phyloP scores from a whole-genome alignment of 805 yeast genomes.

The Lachancea waltii region DNA sequence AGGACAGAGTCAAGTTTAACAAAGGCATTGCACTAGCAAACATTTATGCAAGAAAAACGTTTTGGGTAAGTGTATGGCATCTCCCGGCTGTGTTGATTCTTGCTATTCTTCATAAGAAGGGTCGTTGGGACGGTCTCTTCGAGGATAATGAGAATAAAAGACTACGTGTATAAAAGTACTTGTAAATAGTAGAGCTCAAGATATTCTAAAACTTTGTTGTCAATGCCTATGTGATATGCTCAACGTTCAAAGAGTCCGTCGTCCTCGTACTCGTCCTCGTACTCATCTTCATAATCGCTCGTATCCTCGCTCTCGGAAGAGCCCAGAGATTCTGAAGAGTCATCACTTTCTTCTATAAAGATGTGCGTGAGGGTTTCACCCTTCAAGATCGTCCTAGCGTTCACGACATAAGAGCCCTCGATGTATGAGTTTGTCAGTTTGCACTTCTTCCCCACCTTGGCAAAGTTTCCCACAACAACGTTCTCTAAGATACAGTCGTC shows the following conservation, averaged over 20 bases:
- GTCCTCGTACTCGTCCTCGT: slow-evolving; percentile 43
- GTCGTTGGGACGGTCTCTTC: slow-evolving; percentile 81
- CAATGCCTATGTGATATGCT: background rate
- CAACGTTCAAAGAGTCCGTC: slow-evolving; percentile 57
- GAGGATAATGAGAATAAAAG: slow-evolving; percentile 25
- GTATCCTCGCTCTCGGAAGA: slow-evolving; percentile 31
- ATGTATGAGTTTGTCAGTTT: slow-evolving; percentile 76
- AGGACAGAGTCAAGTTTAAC: slow-evolving; percentile 33
- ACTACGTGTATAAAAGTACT: slow-evolving; percentile 7
- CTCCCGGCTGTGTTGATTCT: slow-evolving; percentile 81
- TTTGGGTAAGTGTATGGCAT: slow-evolving; percentile 94
- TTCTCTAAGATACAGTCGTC: slow-evolving; percentile 77
- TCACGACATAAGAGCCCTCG: slow-evolving; percentile 70
- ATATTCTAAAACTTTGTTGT: background rate
- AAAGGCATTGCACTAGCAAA: slow-evolving; percentile 57
- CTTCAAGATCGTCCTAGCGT: slow-evolving; percentile 44
- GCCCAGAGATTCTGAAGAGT: slow-evolving; percentile 28
- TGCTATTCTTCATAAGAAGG: slow-evolving; percentile 92
- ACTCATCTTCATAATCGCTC: slow-evolving; percentile 34
- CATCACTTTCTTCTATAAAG: slow-evolving; percentile 21
- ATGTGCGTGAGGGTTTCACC: slow-evolving; percentile 50
- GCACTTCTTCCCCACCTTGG: slow-evolving; percentile 55
- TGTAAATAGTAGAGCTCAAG: slow-evolving; percentile 9
- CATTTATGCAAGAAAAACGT: slow-evolving; percentile 71
- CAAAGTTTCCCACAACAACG: slow-evolving; percentile 73